phyloP scores from a whole-genome alignment of 2,329 filamentous ascomycete species.

The Ophiostoma australiae region DNA sequence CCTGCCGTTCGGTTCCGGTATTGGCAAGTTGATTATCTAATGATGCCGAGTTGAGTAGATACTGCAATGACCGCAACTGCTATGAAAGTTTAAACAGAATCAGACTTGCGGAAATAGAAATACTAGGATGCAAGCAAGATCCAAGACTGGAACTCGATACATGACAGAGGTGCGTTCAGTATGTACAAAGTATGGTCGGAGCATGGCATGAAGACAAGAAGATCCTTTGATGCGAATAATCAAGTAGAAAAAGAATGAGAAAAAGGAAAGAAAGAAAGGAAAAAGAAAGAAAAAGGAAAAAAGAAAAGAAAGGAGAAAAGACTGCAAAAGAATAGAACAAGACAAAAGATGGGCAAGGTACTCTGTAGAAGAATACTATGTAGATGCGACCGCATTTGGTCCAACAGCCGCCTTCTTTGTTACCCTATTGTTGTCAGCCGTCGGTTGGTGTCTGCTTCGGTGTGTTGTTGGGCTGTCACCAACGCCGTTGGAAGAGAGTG shows the following conservation, averaged over 20 bases:
- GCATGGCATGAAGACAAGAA: not conserved
- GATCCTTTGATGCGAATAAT: not conserved
- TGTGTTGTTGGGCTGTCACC: not conserved
- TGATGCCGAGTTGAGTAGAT: not conserved
- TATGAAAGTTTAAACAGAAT: too few species aligned
- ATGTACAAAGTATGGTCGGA: not conserved
- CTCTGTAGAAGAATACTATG: too few species aligned
- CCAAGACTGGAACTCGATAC: not conserved
- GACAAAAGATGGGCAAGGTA: too few species aligned
- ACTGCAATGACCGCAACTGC: too few species aligned
- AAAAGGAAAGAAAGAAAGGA: not conserved
- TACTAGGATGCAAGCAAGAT: too few species aligned
- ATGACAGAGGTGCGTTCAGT: not conserved
- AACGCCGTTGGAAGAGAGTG: not conserved
- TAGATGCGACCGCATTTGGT: not conserved
- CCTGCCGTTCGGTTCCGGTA: not conserved
- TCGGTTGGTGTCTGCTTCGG: not conserved
- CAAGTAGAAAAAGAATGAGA: not conserved
- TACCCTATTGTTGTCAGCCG: not conserved
- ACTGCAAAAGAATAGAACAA: not conserved
- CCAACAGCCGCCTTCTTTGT: slow-evolving; percentile 1
- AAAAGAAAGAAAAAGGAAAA: not conserved
- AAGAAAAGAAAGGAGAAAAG: not conserved
- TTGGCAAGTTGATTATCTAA: not conserved
- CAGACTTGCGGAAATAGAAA: too few species aligned